Base-by-base conservation (phyloP, 441 rosid genomes). In the Brassica hybrid region DNA sequence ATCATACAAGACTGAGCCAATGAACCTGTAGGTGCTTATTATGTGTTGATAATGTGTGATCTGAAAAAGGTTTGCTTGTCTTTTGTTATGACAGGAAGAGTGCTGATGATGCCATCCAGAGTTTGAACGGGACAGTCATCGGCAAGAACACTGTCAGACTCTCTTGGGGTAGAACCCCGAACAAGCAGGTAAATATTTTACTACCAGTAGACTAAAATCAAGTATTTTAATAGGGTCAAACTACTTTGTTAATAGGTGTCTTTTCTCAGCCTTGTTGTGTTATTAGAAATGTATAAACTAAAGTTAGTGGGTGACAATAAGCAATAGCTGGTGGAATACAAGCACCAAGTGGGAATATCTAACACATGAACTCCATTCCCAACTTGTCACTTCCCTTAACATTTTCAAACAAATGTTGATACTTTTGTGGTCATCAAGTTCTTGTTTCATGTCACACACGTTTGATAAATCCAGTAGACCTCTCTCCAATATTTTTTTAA, bases 131-230 rank as follows among this genome's bases (percentile, higher is more conserved):
- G 65, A 86, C 94, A 59, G 87, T 85, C 43, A 91, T 95, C 9
- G 98, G 99, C 71, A 90, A 90, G 82, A 96, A 93, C 82, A 88
- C 91, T 13, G 96, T 94, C 62, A 94, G 99, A 5, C 95, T 95
- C 77, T 91, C 98, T 5, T 93, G 99, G 99, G 99, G 99, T 65
- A 93, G 98, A 56, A 93, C 76, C 77, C 90, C 94, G n/a, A 85
- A 87, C 88, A 94, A 85, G 80, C 99, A 90, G 90, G 99, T 93
- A 85, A 84, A 11, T 60, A 25, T 45, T 52, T 48, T 59, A 23
- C 57, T 10, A 50, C 14, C 30, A 21, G 10, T 41, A n/a, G 52
- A 32, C 48, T 59, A 19, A 23, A 21, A 60, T 50, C 25, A 43
- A 61, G 66, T 64, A n/a, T 10, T 11, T 61, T 61, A 52, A 34